These are phyloP conservation scores for Quambalaria eucalypti DNA, from an alignment of 1,284 basidiomycete species.

Conservation along the genomic window DNA sequence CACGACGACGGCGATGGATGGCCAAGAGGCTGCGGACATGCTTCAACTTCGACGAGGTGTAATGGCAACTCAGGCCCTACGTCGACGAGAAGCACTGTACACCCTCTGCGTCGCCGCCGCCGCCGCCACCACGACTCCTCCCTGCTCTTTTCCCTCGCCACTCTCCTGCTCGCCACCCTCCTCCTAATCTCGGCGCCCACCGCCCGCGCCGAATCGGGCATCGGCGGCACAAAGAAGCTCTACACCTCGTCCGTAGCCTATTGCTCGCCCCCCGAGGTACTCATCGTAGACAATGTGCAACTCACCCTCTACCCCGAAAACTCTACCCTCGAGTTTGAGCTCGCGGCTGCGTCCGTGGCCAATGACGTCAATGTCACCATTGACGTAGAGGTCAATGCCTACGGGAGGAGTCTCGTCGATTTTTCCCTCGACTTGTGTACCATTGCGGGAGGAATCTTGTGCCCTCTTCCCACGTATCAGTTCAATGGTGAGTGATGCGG, in stretches of 20 bases:
- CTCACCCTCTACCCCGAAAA: constrained; percentile 36
- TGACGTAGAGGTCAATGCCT: constrained; percentile 35
- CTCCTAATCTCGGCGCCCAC: too few relatives aligned
- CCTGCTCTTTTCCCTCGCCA: background rate
- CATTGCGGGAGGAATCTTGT: constrained; percentile 30
- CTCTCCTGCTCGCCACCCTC: too few relatives aligned
- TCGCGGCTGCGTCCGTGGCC: constrained; percentile 33
- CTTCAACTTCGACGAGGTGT: too few relatives aligned
- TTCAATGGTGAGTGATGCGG: constrained; percentile 18
- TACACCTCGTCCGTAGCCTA: constrained; percentile 40
- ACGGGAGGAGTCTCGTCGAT: constrained; percentile 37
- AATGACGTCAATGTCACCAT: constrained; percentile 22
- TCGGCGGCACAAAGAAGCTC: too few relatives aligned
- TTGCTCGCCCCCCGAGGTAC: constrained; percentile 35
- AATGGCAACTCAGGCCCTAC: too few relatives aligned
- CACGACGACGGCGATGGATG: too few relatives aligned
- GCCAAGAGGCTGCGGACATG: too few relatives aligned
- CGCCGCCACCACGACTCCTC: background rate
- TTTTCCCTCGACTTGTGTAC: constrained; percentile 39
- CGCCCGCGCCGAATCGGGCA: too few relatives aligned
- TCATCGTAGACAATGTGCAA: constrained; percentile 33
- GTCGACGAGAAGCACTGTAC: too few relatives aligned
- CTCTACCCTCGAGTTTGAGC: constrained; percentile 36
- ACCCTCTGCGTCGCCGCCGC: background rate
- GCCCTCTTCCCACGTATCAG: constrained; percentile 42